Evolutionary conservation across 2,329 filamentous ascomycete species (phyloP).

Genomic region (Kalmusia sp.): DNA sequence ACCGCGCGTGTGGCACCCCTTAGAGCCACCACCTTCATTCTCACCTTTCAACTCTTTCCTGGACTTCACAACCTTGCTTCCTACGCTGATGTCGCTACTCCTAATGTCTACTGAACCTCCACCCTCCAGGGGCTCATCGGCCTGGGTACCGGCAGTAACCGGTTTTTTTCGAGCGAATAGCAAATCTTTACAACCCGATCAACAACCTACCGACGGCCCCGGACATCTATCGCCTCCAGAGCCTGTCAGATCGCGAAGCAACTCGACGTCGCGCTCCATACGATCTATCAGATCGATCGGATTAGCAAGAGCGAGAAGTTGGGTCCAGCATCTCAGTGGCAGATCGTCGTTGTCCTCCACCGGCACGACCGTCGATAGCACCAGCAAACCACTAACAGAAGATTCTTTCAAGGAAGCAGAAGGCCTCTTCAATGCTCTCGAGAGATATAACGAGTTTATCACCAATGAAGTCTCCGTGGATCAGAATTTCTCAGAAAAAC

Average conservation of each 20-base stretch:
- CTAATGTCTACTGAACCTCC: slow-evolving; percentile 13
- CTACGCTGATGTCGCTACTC: slow-evolving; percentile 10
- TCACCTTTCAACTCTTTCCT: neutral
- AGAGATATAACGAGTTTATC: slow-evolving; percentile 39
- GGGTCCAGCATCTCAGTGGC: slow-evolving; percentile 31
- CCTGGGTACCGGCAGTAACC: neutral
- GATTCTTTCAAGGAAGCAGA: slow-evolving; percentile 33
- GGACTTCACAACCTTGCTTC: too few species aligned
- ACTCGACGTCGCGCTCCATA: slow-evolving; percentile 33
- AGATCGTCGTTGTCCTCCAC: slow-evolving; percentile 37
- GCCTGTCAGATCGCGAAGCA: slow-evolving; percentile 31
- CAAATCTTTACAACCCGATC: slow-evolving; percentile 6
- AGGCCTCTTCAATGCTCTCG: slow-evolving; percentile 40
- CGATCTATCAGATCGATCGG: slow-evolving; percentile 28
- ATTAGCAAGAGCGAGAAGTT: slow-evolving; percentile 22
- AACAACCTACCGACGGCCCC: neutral
- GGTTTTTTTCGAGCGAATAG: slow-evolving; percentile 8
- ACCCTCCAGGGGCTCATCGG: slow-evolving; percentile 11
- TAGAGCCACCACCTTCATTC: neutral
- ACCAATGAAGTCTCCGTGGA: slow-evolving; percentile 26
- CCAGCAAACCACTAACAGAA: slow-evolving; percentile 18
- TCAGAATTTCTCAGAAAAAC: slow-evolving; percentile 18
- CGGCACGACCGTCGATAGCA: slow-evolving; percentile 23
- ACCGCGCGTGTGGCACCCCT: neutral
- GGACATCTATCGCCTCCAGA: slow-evolving; percentile 23